phyloP scores from a whole-genome alignment of 2,329 filamentous ascomycete species.

The Fusarium setosum region DNA sequence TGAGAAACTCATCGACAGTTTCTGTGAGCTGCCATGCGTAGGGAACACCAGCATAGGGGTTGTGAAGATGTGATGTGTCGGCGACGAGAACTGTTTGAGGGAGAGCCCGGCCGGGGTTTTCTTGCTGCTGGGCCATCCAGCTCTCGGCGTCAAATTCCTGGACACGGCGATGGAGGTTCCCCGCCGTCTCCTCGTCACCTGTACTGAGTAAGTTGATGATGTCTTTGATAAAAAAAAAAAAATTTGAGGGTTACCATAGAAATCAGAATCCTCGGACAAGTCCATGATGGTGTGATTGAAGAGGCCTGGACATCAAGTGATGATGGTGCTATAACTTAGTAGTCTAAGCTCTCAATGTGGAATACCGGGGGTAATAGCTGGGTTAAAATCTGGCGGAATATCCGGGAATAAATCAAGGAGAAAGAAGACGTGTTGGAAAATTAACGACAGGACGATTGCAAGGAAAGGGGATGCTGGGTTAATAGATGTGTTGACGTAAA shows the following conservation, averaged over 20 bases:
- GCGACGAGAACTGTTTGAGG: conserved; percentile 26
- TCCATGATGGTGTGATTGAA: conserved; percentile 46
- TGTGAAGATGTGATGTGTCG: conserved; percentile 58
- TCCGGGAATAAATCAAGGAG: too few species aligned
- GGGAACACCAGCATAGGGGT: conserved; percentile 66
- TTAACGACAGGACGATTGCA: neutral
- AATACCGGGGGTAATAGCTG: too few species aligned
- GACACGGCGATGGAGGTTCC: conserved; percentile 61
- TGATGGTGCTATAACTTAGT: too few species aligned
- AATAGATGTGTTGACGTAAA: conserved; percentile 32
- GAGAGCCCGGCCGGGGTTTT: conserved; percentile 43
- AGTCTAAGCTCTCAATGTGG: too few species aligned
- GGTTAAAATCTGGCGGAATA: neutral
- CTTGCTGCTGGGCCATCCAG: conserved; percentile 53
- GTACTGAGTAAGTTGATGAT: conserved; percentile 24
- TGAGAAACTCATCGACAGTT: conserved; percentile 72
- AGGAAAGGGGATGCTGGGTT: neutral
- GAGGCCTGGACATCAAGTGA: too few species aligned
- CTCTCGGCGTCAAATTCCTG: conserved; percentile 59
- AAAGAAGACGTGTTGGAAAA: neutral
- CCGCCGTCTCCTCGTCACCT: conserved; percentile 67
- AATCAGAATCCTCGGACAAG: conserved; percentile 62
- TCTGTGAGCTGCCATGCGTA: conserved; percentile 74
- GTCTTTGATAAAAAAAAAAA: neutral
- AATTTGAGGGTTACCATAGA: conserved; percentile 58